Percentiles rank a stretch among this genome's conserved stretches.
Evolutionary conservation across 2,329 filamentous ascomycete species (phyloP).

Genomic region (Fusarium irregulare): DNA sequence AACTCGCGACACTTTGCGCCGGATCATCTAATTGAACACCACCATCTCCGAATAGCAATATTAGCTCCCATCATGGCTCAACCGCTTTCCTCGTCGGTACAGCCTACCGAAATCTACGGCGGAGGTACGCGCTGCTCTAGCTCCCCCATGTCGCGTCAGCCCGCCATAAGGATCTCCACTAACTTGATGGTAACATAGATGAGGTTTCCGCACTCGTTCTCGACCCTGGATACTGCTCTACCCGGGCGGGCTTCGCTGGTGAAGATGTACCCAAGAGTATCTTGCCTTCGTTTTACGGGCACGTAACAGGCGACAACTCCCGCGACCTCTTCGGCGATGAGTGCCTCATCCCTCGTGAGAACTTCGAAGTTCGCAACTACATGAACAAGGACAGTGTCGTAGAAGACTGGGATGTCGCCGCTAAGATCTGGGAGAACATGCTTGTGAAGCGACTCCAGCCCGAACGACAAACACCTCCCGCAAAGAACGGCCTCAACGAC

Average conservation of each 20-base stretch:
- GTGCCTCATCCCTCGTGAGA: constrained; percentile 79
- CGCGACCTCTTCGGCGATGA: constrained; percentile 88
- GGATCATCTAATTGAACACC: constrained; percentile 44
- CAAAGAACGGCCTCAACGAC: constrained; percentile 84
- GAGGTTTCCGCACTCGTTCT: constrained; percentile 97
- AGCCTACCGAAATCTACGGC: constrained; percentile 72
- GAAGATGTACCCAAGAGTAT: constrained; percentile 97
- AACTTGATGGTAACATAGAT: constrained; percentile 65
- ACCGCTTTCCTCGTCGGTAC: constrained; percentile 65
- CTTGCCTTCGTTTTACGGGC: constrained; percentile 88
- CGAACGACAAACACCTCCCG: constrained; percentile 73
- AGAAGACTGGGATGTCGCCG: constrained; percentile 94
- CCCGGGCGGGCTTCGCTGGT: constrained; percentile 94
- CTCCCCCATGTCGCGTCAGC: constrained; percentile 35
- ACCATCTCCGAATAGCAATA: constrained; percentile 20
- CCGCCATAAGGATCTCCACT: constrained; percentile 30
- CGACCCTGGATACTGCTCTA: constrained; percentile 91
- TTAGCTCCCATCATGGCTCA: constrained; percentile 60
- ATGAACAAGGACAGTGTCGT: constrained; percentile 90
- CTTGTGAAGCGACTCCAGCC: constrained; percentile 90
- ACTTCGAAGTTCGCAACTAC: constrained; percentile 89
- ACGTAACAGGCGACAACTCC: constrained; percentile 59
- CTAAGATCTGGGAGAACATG: constrained; percentile 91
- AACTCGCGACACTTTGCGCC: constrained; percentile 41
- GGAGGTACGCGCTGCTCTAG: constrained; percentile 61